Base-by-base conservation (phyloP, 768 basidiomycete genomes). In the Podaxis mareebaensis region DNA sequence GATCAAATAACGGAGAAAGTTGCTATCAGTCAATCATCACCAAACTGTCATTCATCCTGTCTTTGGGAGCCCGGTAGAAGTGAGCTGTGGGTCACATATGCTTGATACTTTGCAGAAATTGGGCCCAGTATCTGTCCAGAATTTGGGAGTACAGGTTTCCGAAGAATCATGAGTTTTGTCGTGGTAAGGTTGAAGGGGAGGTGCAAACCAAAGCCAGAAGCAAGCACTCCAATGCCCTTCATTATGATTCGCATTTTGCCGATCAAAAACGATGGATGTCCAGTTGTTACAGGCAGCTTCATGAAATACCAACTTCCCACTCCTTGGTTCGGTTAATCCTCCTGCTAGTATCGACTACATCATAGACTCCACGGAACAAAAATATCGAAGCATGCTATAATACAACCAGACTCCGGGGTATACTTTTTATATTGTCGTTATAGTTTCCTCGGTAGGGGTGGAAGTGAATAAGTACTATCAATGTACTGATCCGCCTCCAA, bases 1-100 rank as follows among this genome's bases (percentile, higher is more conserved):
- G 17, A 20, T 36, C 33, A 2, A 36, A 30, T 36, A 11, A 54
- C n/a, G 53, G 30, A 11, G 33, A 54, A 40, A 56, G 54, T 39
- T 56, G 39, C 36, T 20, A 56, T 56, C 54, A 56, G 39, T 56
- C 54, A 56, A 56, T 56, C 38, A 39, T 24, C 30, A 28, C 22
- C 7, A 53, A 28, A 28, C 22, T 53, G 53, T 36, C 53, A 38
- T 54, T 54, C 28, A 8, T 46, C 44, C 44, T 46, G 30, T 56
- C 22, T 4, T 40, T 24, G 13, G 38, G 39, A 22, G 10, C 1
- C 24, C n/a, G 2, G 39, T 8, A 39, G 20, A 22, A 26, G 39
- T 5, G 13, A 38, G 12, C 11, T 24, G 26, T 26, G 52, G 28
- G 24, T 20, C 39, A 6, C 22, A 13, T n/a, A 40, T 39, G 26